Evolutionary conservation across 148 eudicot genomes (phyloP).

Genomic region (Camellia granthamiana): DNA sequence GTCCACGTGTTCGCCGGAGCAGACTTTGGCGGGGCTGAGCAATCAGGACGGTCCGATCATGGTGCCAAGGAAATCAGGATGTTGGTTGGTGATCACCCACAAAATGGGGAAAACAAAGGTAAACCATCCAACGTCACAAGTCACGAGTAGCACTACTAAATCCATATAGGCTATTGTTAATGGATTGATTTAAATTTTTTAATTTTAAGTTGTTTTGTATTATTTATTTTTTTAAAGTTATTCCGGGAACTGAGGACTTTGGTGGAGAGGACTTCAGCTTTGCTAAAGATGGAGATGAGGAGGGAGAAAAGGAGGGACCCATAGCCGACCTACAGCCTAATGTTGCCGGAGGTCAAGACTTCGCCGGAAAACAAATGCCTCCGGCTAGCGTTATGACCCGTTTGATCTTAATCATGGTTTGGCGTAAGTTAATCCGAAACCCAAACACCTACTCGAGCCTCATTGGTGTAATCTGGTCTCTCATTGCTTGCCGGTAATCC

Average conservation of each 20-base stretch:
- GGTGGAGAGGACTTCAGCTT: slow-evolving; percentile 63
- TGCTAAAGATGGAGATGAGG: slow-evolving; percentile 48
- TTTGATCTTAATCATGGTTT: slow-evolving; percentile 69
- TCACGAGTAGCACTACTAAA: not conserved
- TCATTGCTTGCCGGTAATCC: slow-evolving; percentile 52
- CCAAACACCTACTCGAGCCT: slow-evolving; percentile 87
- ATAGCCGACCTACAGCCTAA: slow-evolving; percentile 55
- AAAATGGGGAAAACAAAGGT: slow-evolving; percentile 86
- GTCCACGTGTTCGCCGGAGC: slow-evolving; percentile 73
- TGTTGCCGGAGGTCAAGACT: slow-evolving; percentile 22
- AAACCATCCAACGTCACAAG: not conserved
- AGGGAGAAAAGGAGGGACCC: slow-evolving; percentile 44
- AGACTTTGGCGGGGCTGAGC: slow-evolving; percentile 62
- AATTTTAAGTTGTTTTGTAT: not conserved
- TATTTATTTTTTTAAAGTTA: slow-evolving; percentile 18
- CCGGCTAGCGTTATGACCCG: slow-evolving; percentile 94
- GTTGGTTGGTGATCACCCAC: slow-evolving; percentile 77
- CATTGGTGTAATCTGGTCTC: slow-evolving; percentile 77
- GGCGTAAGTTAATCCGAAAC: slow-evolving; percentile 78
- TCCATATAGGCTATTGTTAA: not conserved
- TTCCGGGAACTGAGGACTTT: slow-evolving; percentile 45
- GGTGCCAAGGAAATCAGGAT: slow-evolving; percentile 96
- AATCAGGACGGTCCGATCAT: slow-evolving; percentile 71
- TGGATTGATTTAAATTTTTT: not conserved
- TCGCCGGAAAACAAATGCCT: slow-evolving; percentile 64